These are phyloP conservation scores for Thuidium tamariscinum DNA, from an alignment of 225 moss, liverwort and hornwort species.

Conservation along the genomic window DNA sequence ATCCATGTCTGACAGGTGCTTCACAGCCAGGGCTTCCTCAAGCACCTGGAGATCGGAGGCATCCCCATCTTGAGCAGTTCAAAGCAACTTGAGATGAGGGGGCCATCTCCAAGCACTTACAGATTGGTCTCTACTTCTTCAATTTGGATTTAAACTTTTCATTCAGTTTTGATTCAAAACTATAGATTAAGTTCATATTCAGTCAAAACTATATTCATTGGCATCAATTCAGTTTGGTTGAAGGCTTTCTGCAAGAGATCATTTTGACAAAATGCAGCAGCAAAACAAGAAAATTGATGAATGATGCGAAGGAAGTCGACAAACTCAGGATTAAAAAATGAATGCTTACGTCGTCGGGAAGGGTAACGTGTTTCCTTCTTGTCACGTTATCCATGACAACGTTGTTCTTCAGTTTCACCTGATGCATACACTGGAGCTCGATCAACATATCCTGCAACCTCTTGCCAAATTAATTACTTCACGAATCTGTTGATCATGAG, in stretches of 20 bases:
- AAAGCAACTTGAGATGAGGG: background rate
- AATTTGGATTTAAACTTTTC: background rate
- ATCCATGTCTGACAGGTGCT: background rate
- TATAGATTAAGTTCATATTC: too few species aligned
- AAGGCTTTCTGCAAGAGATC: background rate
- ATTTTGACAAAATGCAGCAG: background rate
- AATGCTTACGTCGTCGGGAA: background rate
- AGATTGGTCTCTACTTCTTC: background rate
- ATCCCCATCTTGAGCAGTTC: background rate
- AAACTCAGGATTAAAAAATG: background rate
- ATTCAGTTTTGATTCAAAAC: background rate
- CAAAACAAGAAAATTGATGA: background rate
- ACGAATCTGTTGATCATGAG: slow-evolving; percentile 8
- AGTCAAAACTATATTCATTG: too few species aligned
- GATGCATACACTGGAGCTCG: slow-evolving; percentile 10
- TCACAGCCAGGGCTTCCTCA: background rate
- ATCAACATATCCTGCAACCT: slow-evolving; percentile 26
- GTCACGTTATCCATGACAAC: slow-evolving; percentile 19
- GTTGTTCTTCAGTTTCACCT: slow-evolving; percentile 27
- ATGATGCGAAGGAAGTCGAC: background rate
- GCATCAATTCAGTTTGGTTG: background rate
- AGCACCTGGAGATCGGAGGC: background rate
- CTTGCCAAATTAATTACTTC: slow-evolving; percentile 24
- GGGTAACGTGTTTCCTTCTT: background rate
- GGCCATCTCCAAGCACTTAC: background rate